Base-by-base conservation (phyloP, 2,329 filamentous ascomycete species). In the Aspergillus tanneri region DNA sequence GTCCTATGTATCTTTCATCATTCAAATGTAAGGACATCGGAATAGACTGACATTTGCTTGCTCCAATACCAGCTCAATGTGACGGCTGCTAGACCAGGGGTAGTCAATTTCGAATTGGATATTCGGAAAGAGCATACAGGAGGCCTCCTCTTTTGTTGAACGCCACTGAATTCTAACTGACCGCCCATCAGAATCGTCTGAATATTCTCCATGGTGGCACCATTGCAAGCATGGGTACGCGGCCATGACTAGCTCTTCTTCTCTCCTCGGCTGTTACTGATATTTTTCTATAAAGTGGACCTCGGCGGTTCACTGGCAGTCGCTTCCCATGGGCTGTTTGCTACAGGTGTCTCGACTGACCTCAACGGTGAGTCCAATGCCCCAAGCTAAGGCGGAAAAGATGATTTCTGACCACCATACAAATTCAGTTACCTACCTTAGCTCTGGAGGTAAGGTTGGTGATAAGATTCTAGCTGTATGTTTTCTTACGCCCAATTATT, bases 161-260 rank as follows among this genome's bases (percentile, higher is more conserved):
- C 21, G 21, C 19, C 4, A 7, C 6, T 7, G 14, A 12, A 23
- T 11, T 7, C 9, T 47, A 23, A 30, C 23, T 57, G n/a, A 60
- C 25, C 18, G 14, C 54, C 8, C 49, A 24, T 10, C 21, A 84
- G 80, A 86, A 86, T 58, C 77, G 83, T 12, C 70, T 87, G 16
- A 78, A 79, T 27, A 86, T 84, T 54, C 77, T 86, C 25, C 83
- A 87, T 68, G 83, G 83, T 49, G 83, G 83, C 12, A 85, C 84
- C 1, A 83, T 87, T 52, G 83, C 83, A 4, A 82, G 80, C 62
- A 77, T 79, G 76, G 73, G 74, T 74, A 67, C 43, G 65, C 16
- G 22, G 23, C 19, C 19, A 28, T 28, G 22, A 16, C 18, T 11
- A 8, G 24, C 11, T 24, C 14, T 18, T 21, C 1, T 28, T 4